A percentile compares a stretch with the other conserved stretches of the same genome.
These are phyloP conservation scores for Fusarium temperatum DNA, from an alignment of 2,329 filamentous ascomycete species.

Conservation along the genomic window DNA sequence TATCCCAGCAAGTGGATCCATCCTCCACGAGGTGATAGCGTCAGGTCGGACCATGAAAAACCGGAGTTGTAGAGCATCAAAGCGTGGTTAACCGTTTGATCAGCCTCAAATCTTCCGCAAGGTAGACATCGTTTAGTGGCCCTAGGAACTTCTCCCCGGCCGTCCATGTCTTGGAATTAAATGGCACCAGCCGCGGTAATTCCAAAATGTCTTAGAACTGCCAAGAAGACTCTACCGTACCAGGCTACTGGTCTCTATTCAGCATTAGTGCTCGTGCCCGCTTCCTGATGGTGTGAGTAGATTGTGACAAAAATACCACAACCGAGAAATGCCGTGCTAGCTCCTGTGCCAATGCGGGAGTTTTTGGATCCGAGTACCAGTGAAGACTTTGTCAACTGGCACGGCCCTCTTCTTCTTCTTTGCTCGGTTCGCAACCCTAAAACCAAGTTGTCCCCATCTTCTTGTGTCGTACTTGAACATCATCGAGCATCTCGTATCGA, in stretches of 20 bases:
- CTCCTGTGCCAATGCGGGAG: neutral
- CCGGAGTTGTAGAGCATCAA: slow-evolving; percentile 9
- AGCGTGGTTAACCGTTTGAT: slow-evolving; percentile 2
- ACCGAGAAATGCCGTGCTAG: slow-evolving; percentile 15
- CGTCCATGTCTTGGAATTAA: neutral
- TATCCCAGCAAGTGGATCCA: slow-evolving; percentile 2
- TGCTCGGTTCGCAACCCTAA: neutral
- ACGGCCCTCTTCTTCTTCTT: slow-evolving; percentile 19
- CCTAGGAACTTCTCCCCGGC: slow-evolving; percentile 5
- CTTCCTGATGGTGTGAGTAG: neutral
- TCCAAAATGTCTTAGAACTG: slow-evolving; percentile 7
- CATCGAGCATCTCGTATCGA: neutral
- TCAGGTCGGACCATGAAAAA: neutral
- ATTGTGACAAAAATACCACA: neutral
- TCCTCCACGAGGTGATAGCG: neutral
- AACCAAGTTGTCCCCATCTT: neutral
- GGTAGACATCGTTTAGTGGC: slow-evolving; percentile 10
- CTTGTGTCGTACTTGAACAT: neutral
- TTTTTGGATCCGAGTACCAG: neutral
- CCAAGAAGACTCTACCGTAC: slow-evolving; percentile 4
- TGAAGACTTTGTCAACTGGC: neutral
- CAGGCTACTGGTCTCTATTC: neutral
- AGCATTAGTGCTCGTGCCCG: neutral
- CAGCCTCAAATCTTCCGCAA: neutral
- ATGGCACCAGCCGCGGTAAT: slow-evolving; percentile 3